Evolutionary conservation across 208 protist species (phyloP).

Genomic region (Trypanosoma cruzi): DNA sequence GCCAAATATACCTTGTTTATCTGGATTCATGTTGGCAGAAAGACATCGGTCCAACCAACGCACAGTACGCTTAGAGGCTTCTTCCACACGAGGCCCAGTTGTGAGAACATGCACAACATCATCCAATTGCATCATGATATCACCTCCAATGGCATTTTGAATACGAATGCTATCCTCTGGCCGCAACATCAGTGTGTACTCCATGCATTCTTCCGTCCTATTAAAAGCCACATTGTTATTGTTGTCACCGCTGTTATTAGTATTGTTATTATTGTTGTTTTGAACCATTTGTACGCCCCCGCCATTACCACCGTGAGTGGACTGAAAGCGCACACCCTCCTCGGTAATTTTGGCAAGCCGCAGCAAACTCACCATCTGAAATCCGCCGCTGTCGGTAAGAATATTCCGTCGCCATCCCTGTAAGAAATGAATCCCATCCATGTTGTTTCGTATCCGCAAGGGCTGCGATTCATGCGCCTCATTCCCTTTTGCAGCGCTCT

Average conservation of each 20-base stretch:
- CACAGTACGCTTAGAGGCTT: slow-evolving; percentile 95
- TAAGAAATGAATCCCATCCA: slow-evolving; percentile 97
- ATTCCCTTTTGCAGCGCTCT: slow-evolving; percentile 1
- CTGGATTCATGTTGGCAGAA: slow-evolving; percentile 89
- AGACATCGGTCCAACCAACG: slow-evolving; percentile 99
- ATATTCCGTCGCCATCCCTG: slow-evolving; percentile 96
- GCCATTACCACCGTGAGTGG: slow-evolving; percentile 95
- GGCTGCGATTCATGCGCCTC: not conserved
- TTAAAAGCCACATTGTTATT: too few relatives aligned
- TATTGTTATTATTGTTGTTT: not conserved
- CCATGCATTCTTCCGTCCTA: slow-evolving; percentile 17
- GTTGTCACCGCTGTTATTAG: slow-evolving; percentile 14
- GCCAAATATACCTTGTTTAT: slow-evolving; percentile 98
- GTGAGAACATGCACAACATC: slow-evolving; percentile 96
- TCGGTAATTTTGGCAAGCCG: slow-evolving; percentile 98
- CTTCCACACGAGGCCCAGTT: slow-evolving; percentile 92
- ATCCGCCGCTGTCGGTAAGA: slow-evolving; percentile 98
- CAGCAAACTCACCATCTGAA: slow-evolving; percentile 99
- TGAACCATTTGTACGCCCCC: not conserved
- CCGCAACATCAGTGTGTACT: slow-evolving; percentile 94
- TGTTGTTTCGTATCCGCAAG: slow-evolving; percentile 68
- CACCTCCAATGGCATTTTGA: slow-evolving; percentile 98
- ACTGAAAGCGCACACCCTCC: slow-evolving; percentile 98
- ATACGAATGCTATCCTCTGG: slow-evolving; percentile 98
- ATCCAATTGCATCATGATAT: slow-evolving; percentile 99